A percentile compares a stretch with the other conserved stretches of the same genome.
Evolutionary conservation across 2,329 filamentous ascomycete species (phyloP).

Genomic region (Apiospora rasikravindrae): DNA sequence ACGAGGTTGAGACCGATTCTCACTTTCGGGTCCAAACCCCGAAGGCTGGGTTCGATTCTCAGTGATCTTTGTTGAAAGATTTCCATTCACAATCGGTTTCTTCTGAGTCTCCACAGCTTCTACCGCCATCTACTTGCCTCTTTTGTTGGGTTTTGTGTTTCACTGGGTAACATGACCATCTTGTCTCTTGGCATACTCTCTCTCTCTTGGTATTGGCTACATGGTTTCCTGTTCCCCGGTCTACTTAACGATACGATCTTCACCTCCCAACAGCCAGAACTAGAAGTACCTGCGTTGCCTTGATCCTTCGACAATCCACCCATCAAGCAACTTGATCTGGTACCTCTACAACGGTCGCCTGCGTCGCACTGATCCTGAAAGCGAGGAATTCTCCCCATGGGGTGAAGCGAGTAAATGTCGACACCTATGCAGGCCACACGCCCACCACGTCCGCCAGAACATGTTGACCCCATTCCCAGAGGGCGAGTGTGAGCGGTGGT

Average conservation of each 20-base stretch:
- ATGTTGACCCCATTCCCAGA: conserved; percentile 6
- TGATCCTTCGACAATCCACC: neutral
- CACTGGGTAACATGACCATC: neutral
- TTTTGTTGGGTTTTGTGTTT: neutral
- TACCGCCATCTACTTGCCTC: neutral
- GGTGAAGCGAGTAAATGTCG: conserved; percentile 16
- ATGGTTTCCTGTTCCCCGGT: conserved; percentile 5
- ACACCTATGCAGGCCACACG: conserved; percentile 8
- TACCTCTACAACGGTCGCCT: conserved; percentile 1
- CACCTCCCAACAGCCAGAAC: conserved; percentile 1
- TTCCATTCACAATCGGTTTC: neutral
- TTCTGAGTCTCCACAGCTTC: neutral
- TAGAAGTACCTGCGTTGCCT: neutral
- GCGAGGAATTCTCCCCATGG: conserved; percentile 7
- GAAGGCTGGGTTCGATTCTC: neutral
- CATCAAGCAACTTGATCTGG: neutral
- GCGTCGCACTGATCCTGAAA: conserved; percentile 13
- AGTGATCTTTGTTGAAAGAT: neutral
- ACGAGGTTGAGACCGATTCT: neutral
- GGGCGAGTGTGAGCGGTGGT: conserved; percentile 12
- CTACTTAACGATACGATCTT: conserved; percentile 4
- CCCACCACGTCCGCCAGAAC: conserved; percentile 8
- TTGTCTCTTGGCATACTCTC: neutral
- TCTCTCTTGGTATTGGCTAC: neutral
- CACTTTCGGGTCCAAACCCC: neutral